Evolutionary conservation across 768 basidiomycete species (phyloP).

Genomic region (Tricholoma saponaceum): DNA sequence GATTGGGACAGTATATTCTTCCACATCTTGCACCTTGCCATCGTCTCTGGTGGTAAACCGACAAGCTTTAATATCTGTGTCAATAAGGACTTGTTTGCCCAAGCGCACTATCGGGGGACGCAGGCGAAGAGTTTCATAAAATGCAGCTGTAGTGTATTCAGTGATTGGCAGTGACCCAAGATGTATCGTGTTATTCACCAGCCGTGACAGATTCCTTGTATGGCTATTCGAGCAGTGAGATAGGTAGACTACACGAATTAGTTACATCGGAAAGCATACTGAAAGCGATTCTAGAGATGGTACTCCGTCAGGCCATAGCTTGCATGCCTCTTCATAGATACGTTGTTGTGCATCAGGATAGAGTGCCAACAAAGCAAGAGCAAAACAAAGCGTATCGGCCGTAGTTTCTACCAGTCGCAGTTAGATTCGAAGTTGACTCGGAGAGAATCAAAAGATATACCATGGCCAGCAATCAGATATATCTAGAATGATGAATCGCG

Average conservation of each 20-base stretch:
- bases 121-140: constrained; percentile 44
- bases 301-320: constrained; percentile 35
- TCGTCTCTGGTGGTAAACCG: constrained; percentile 23
- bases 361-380: constrained; percentile 41
- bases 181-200: constrained; percentile 23
- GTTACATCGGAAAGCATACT: constrained; percentile 23
- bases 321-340: constrained; percentile 35
- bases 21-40: constrained; percentile 23
- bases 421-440: not conserved
- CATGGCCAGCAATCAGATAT: constrained; percentile 49
- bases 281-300: constrained; percentile 20
- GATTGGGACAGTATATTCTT: constrained; percentile 30
- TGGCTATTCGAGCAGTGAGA: constrained; percentile 21
- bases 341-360: constrained; percentile 46
- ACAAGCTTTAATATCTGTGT: constrained; percentile 30
- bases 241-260: not conserved
- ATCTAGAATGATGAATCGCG: constrained; percentile 20
- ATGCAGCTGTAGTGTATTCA: constrained; percentile 30
- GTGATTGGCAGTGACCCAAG: not conserved
- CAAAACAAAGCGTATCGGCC: constrained; percentile 40
- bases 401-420: constrained; percentile 35
- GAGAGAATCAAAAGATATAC: constrained; percentile 19
- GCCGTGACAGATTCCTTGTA: constrained; percentile 32
- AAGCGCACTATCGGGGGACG: constrained; percentile 35
- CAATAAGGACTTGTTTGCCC: constrained; percentile 26